Evolutionary conservation across 768 basidiomycete genomes (phyloP).

Genomic region (Chalciporus piperatus): DNA sequence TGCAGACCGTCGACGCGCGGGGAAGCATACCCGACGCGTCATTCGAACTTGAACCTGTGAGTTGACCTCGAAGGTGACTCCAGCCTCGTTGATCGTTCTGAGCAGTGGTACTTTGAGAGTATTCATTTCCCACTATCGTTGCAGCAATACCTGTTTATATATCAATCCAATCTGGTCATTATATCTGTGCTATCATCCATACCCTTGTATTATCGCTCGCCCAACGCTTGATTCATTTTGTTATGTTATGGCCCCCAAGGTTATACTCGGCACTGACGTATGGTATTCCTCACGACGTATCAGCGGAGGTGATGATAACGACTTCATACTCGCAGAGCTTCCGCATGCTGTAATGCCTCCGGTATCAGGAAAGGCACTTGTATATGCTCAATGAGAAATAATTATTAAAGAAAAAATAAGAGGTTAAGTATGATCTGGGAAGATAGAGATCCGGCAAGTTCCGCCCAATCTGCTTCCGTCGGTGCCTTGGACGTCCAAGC

Average conservation of each 20-base stretch:
- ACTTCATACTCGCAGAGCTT: slow-evolving; percentile 1
- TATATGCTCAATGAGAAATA: slow-evolving; percentile 2
- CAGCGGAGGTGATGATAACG: slow-evolving; percentile 7
- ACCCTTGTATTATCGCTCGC: slow-evolving; percentile 19
- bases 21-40: slow-evolving; percentile 76
- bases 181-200: slow-evolving; percentile 21
- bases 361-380: slow-evolving; percentile 12
- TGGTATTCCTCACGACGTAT: slow-evolving; percentile 10
- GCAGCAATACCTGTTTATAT: slow-evolving; percentile 24
- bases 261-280: slow-evolving; percentile 6
- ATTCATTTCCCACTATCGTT: slow-evolving; percentile 6
- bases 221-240: slow-evolving; percentile 12
- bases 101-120: slow-evolving; percentile 1
- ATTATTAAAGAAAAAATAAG: neutral
- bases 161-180: slow-evolving; percentile 16
- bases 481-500: slow-evolving; percentile 15
- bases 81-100: neutral
- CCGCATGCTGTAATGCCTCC: slow-evolving; percentile 11
- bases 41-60: slow-evolving; percentile 38
- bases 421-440: neutral
- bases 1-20: slow-evolving; percentile 70
- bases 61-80: neutral
- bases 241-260: slow-evolving; percentile 4
- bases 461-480: slow-evolving; percentile 18
- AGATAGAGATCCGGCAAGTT: slow-evolving; percentile 23